Evolutionary conservation across 768 basidiomycete species (phyloP).

Genomic region (Pholiota microspora): DNA sequence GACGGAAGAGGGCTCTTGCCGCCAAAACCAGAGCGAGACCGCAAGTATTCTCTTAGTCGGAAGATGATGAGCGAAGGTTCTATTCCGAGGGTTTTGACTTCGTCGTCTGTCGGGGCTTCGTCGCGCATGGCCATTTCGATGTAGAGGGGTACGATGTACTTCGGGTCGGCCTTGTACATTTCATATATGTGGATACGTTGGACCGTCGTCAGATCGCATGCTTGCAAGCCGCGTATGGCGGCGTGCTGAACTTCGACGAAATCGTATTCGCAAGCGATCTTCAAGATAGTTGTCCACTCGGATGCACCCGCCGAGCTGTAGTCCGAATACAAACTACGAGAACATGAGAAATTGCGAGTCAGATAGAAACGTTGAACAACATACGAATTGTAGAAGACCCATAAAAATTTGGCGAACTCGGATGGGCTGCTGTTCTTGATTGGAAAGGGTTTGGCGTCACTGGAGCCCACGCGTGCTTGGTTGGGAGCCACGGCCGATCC

Average conservation of each 20-base stretch:
- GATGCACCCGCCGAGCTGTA: slow-evolving; percentile 42
- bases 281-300: slow-evolving; percentile 58
- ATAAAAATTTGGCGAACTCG: slow-evolving; percentile 57
- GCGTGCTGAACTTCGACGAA: slow-evolving; percentile 55
- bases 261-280: slow-evolving; percentile 51
- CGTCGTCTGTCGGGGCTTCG: slow-evolving; percentile 50
- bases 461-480: slow-evolving; percentile 26
- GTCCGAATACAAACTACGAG: slow-evolving; percentile 36
- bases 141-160: slow-evolving; percentile 52
- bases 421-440: slow-evolving; percentile 40
- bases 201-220: slow-evolving; percentile 10
- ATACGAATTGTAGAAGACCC: slow-evolving; percentile 65
- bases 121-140: slow-evolving; percentile 47
- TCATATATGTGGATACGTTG: slow-evolving; percentile 48
- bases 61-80: slow-evolving; percentile 51
- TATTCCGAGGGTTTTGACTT: slow-evolving; percentile 50
- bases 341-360: background rate
- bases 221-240: slow-evolving; percentile 53
- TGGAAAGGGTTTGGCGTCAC: slow-evolving; percentile 32
- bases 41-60: slow-evolving; percentile 46
- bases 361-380: slow-evolving; percentile 16
- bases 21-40: slow-evolving; percentile 16
- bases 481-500: slow-evolving; percentile 21
- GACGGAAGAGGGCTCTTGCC: slow-evolving; percentile 14
- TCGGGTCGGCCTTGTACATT: slow-evolving; percentile 40